These are phyloP conservation scores for Lactifluus subvellereus DNA, from an alignment of 768 basidiomycete genomes.

Conservation along the genomic window DNA sequence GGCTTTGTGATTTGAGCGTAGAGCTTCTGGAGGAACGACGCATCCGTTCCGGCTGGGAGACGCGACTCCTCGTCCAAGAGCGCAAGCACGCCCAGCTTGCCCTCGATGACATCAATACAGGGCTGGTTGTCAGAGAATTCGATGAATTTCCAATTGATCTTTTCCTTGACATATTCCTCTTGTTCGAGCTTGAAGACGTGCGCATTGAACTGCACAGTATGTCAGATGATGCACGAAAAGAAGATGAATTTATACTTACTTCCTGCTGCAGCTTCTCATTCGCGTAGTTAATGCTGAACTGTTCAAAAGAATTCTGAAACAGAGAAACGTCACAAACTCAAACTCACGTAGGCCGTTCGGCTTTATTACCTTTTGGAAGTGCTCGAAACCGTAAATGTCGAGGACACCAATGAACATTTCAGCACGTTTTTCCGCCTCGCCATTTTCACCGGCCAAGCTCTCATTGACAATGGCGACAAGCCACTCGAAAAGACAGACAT, in stretches of 20 bases:
- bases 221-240: background rate
- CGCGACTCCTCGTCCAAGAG: slow-evolving; percentile 98
- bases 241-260: slow-evolving; percentile 39
- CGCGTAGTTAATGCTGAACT: slow-evolving; percentile 99
- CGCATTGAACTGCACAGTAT: slow-evolving; percentile 75
- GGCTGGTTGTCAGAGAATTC: slow-evolving; percentile 99
- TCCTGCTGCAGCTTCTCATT: slow-evolving; percentile 98
- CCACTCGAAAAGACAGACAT: slow-evolving; percentile 99
- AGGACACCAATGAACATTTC: slow-evolving; percentile 99
- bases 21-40: slow-evolving; percentile 90
- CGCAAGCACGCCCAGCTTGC: slow-evolving; percentile 90
- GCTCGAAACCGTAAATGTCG: slow-evolving; percentile 97
- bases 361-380: slow-evolving; percentile 78
- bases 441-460: slow-evolving; percentile 90
- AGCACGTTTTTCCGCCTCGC: slow-evolving; percentile 81
- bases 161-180: slow-evolving; percentile 97
- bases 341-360: background rate
- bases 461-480: slow-evolving; percentile 96
- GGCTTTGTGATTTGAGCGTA: slow-evolving; percentile 80
- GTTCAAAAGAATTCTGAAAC: slow-evolving; percentile 80
- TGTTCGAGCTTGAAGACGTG: slow-evolving; percentile 99
- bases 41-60: slow-evolving; percentile 86
- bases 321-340: background rate
- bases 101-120: slow-evolving; percentile 98
- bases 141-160: slow-evolving; percentile 99